Conservation (phyloP, 441 rosid genomes). For the Populus hybrid region DNA sequence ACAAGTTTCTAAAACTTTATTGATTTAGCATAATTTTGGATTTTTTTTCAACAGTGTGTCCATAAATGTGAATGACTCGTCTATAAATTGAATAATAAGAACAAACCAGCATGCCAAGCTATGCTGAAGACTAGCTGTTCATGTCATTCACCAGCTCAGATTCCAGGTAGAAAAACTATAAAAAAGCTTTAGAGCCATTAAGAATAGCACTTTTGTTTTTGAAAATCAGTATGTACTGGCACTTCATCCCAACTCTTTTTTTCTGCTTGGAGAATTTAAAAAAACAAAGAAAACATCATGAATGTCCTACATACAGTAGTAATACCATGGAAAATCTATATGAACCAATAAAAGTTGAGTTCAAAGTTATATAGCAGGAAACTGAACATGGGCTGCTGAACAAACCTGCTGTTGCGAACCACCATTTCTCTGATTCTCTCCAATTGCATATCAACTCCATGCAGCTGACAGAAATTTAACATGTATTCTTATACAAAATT, state of each 20-base stretch:
- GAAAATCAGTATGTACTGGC: no score
- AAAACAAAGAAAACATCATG: background rate
- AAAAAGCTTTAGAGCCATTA: no score
- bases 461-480: slow-evolving; percentile 49
- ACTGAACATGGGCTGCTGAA: background rate
- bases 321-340: background rate
- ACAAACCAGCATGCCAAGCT: no score
- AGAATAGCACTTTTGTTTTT: no score
- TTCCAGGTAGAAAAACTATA: no score
- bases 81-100: no score
- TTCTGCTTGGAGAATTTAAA: background rate
- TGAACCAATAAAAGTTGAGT: background rate
- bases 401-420: slow-evolving; percentile 77
- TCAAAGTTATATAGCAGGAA: background rate
- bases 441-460: slow-evolving; percentile 58
- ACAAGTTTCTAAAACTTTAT: no score
- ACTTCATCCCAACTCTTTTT: background rate
- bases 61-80: no score
- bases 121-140: no score
- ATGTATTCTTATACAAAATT: background rate
- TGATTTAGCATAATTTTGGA: no score
- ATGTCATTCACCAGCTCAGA: no score
- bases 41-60: no score
- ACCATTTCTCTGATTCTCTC: slow-evolving; percentile 65
- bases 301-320: background rate